Conservation (phyloP, 1,284 basidiomycete species). For the Austroboletus rostrupii region DNA sequence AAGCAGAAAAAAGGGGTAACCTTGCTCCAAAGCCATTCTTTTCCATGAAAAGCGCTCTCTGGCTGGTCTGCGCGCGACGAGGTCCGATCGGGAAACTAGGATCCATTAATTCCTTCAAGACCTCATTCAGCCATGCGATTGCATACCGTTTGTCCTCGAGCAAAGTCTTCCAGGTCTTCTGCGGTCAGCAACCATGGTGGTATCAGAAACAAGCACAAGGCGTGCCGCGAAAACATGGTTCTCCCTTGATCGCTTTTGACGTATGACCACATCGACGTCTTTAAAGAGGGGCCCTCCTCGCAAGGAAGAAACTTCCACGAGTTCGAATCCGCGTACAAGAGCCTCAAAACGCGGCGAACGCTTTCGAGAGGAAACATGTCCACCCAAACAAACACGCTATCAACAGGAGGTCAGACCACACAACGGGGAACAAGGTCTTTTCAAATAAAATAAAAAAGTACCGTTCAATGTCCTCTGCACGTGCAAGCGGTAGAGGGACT, state of each 20-base stretch:
- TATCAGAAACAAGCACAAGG: conserved; percentile 53
- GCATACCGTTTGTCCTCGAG: conserved; percentile 43
- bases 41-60: conserved; percentile 5
- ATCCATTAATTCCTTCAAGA: conserved; percentile 7
- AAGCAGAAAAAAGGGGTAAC: conserved; percentile 30
- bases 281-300: conserved; percentile 41
- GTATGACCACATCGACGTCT: conserved; percentile 48
- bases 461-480: conserved; percentile 38
- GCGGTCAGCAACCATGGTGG: conserved; percentile 62
- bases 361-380: conserved; percentile 53
- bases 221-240: conserved; percentile 22
- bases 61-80: conserved; percentile 31
- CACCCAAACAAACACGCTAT: conserved; percentile 42
- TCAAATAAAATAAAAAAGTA: conserved; percentile 20
- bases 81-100: conserved; percentile 22
- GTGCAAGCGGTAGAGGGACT: conserved; percentile 24
- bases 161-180: conserved; percentile 54
- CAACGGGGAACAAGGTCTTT: not conserved
- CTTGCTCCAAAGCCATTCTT: conserved; percentile 63
- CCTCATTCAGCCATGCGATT: not conserved
- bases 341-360: conserved; percentile 49
- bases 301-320: conserved; percentile 41
- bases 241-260: conserved; percentile 9
- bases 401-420: conserved; percentile 9
- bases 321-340: conserved; percentile 39